Evolutionary conservation across 2,329 filamentous ascomycete species (phyloP), one percentile per base, ranked within the genome.

Genomic region (Drechslerella coelobrocha): DNA sequence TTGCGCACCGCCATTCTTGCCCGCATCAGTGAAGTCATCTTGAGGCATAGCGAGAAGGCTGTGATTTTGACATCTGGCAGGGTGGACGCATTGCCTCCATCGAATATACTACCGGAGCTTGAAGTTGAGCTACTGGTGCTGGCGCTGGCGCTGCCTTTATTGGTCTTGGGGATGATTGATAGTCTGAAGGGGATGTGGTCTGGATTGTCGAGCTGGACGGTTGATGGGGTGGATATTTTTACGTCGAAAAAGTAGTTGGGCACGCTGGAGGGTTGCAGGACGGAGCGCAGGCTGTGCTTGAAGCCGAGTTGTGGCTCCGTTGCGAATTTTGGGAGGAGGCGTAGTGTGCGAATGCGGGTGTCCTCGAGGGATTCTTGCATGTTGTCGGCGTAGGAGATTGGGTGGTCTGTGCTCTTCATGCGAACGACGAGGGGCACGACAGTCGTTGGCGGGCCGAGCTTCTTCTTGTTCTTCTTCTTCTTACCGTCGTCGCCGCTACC

Each of bases 231-330:
- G 2, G 47, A 24, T 6, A 71, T 27, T 19, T 54, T 62, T 0
- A 63, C 2, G 23, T 71, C 66, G 31, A 71, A 71, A 27, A 63
- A 59, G 19, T 71, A 71, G 27, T 41, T 54, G 19, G 66, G 66
- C 5, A 71, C 51, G 10, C 59, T 71, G 9, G 52, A 59, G 10
- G 66, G 48, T 26, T 51, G 52, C 14, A 71, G 54, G 21, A 71
- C 48, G 4, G 59, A 63, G 41, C 62, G 62, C 7, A 71, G 37
- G 31, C 34, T 63, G 5, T 59, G 47, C 21, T 45, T 71, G 37
- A 71, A 54, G 5, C 53, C 48, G 0, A 71, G 23, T 19, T 71
- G 29, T 6, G 29, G 21, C 45, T 71, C 59, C 1, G 66, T 55
- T 4, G 66, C 59, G 17, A 52, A 71, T 23, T 63, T 43, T 23